Percentiles rank a stretch among this genome's conserved stretches.
Conservation (phyloP, 768 basidiomycete species). For the Russula sp. region DNA sequence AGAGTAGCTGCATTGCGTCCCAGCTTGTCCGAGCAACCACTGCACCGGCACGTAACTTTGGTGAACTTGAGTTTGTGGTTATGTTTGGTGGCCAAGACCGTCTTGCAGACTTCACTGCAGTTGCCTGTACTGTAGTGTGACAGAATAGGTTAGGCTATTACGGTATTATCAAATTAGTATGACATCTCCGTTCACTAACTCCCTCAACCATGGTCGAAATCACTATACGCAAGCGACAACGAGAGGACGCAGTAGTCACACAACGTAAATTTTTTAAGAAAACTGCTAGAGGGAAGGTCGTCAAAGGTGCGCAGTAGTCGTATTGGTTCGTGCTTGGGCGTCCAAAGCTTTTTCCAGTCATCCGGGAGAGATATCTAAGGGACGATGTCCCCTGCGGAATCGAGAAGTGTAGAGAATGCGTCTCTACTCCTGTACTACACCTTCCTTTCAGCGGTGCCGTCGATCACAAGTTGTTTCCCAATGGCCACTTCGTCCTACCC, state of each 20-base stretch:
- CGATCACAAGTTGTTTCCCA: slow-evolving; percentile 49
- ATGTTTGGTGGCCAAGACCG: neutral
- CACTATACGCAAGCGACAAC: slow-evolving; percentile 65
- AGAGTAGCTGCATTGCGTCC: slow-evolving; percentile 39
- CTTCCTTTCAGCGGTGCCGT: slow-evolving; percentile 57
- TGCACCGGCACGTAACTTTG: neutral
- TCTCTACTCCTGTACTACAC: slow-evolving; percentile 34
- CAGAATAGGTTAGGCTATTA: slow-evolving; percentile 17
- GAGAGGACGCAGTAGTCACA: slow-evolving; percentile 64
- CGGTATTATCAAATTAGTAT: too few species aligned
- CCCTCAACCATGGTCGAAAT: slow-evolving; percentile 46
- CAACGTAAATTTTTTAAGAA: slow-evolving; percentile 96
- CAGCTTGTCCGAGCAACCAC: too few species aligned
- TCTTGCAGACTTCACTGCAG: too few species aligned
- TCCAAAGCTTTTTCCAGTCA: slow-evolving; percentile 38
- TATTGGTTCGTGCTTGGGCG: neutral
- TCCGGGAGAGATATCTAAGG: slow-evolving; percentile 90
- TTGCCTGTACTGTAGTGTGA: neutral
- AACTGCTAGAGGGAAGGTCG: slow-evolving; percentile 87
- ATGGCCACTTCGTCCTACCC: slow-evolving; percentile 79
- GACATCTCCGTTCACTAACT: too few species aligned
- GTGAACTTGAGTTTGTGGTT: neutral
- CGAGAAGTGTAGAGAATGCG: slow-evolving; percentile 59
- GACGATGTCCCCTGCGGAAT: slow-evolving; percentile 90
- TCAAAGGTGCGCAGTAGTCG: slow-evolving; percentile 59